Evolutionary conservation across 805 yeast species (phyloP), one percentile per base, ranked within the genome.

Genomic region (Saccharomycopsis malanga): DNA sequence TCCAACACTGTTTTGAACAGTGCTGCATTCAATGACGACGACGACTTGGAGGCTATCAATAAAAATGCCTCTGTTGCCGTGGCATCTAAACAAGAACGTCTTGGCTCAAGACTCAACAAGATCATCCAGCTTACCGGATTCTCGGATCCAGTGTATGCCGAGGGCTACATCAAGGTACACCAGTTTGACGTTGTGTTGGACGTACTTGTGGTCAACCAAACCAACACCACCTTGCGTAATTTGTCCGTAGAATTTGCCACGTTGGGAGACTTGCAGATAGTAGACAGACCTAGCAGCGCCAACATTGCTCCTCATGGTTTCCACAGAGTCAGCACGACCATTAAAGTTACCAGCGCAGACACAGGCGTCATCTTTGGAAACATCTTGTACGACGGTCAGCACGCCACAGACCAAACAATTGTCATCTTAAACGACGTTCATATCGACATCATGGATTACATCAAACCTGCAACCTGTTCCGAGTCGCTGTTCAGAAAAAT

Each of bases 321-420:
- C 79, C 87, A 87, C 67, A 84, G 85, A 53, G 74, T 86, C 30
- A 89, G 87, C 57, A 79, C 89, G 40, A 89, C 97, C 2, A 77
- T 93, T 56, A 88, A 88, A 66, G 99, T 93, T 39, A 83, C 96
- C 0, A 85, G 96, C 38, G 97, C 98, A 14, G 98, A 94, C 61
- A 89, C 98, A 6, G 98, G 98, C 58, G 96, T 91, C 46, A 87
- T 93, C 44, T 93, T 93, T 62, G 99, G 99, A 62, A 91, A 91
- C 67, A 88, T 93, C 62, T 84, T 91, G 12, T 93, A 91, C 63
- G 98, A 89, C 64, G 98, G 98, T 48, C 94, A 83, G 51, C 94
- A 91, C 58, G 89, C 96, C 35, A 83, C 82, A 56, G 95, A 87
- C 58, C 79, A 81, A 46, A 85, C 88, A 47, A 84, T 88, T 64